Conservation (phyloP, 1,284 basidiomycete species). For the Pseudozyma sp. region DNA sequence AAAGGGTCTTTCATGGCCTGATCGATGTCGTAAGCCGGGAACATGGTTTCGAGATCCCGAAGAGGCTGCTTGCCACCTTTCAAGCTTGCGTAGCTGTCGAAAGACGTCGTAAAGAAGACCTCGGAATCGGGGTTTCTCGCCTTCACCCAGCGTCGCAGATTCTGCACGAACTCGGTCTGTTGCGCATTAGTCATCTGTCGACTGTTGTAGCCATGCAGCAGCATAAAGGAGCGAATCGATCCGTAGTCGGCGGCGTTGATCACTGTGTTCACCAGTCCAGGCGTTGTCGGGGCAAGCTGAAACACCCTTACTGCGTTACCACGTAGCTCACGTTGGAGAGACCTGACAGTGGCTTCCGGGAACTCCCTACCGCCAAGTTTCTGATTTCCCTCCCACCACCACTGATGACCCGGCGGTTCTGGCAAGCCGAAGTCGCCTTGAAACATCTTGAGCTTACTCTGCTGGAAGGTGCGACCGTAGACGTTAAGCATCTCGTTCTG, state of each 20-base stretch:
- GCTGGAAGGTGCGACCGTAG: background rate
- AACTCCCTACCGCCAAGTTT: background rate
- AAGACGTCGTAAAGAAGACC: conserved; percentile 28
- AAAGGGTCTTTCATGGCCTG: conserved; percentile 34
- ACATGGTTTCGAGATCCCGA: conserved; percentile 3
- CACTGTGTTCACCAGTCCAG: conserved; percentile 5
- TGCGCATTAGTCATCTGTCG: conserved; percentile 6
- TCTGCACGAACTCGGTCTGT: conserved; percentile 17
- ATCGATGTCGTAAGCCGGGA: conserved; percentile 20
- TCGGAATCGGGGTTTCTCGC: conserved; percentile 6
- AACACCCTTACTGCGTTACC: conserved; percentile 25
- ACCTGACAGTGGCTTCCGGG: background rate
- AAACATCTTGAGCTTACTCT: conserved; percentile 15
- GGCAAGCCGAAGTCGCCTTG: conserved; percentile 5
- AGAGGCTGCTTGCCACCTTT: conserved; percentile 36
- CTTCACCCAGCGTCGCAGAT: conserved; percentile 7
- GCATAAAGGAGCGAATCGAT: conserved; percentile 23
- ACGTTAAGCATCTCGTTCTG: conserved; percentile 8
- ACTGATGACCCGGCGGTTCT: conserved; percentile 10
- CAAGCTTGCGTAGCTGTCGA: conserved; percentile 17
- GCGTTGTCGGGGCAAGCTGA: conserved; percentile 31
- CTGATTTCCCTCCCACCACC: conserved; percentile 14
- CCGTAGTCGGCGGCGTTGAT: conserved; percentile 18
- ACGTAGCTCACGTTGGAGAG: background rate
- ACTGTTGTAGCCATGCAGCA: conserved; percentile 47